A percentile compares a stretch with the other conserved stretches of the same genome.
Evolutionary conservation across 1,284 basidiomycete species (phyloP).

Genomic region (Porogramme epimiltina): DNA sequence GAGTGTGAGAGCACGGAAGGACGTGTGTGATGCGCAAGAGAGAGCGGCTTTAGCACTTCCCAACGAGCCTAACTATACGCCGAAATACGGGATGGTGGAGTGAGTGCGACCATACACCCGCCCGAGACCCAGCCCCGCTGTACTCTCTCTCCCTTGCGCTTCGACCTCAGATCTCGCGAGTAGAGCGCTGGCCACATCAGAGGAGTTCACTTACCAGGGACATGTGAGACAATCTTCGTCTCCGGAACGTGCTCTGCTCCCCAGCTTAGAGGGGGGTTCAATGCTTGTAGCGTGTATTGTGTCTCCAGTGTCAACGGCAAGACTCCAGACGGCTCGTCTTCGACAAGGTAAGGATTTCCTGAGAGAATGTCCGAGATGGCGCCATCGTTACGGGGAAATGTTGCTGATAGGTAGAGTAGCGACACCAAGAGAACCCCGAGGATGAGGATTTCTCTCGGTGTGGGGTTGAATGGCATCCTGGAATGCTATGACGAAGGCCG

Average conservation of each 20-base stretch:
- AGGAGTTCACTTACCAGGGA: slow-evolving; percentile 50
- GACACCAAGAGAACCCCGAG: slow-evolving; percentile 47
- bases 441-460: slow-evolving; percentile 49
- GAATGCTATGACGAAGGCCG: too few species aligned
- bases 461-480: slow-evolving; percentile 34
- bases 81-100: too few species aligned
- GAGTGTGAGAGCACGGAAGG: too few species aligned
- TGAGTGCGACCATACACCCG: too few species aligned
- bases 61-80: too few species aligned
- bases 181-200: too few species aligned
- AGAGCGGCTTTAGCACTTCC: too few species aligned
- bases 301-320: slow-evolving; percentile 26
- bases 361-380: slow-evolving; percentile 23
- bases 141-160: too few species aligned
- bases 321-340: slow-evolving; percentile 20
- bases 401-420: slow-evolving; percentile 44
- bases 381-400: slow-evolving; percentile 17
- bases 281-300: slow-evolving; percentile 29
- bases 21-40: too few species aligned
- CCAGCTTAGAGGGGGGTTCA: slow-evolving; percentile 34
- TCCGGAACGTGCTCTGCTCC: slow-evolving; percentile 47
- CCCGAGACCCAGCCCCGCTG: too few species aligned
- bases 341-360: slow-evolving; percentile 15
- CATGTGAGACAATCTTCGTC: slow-evolving; percentile 61
- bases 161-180: too few species aligned